A percentile compares a stretch with the other conserved stretches of the same genome.
Evolutionary conservation across 1,284 basidiomycete genomes (phyloP).

Genomic region (Coriolopsis trogii): DNA sequence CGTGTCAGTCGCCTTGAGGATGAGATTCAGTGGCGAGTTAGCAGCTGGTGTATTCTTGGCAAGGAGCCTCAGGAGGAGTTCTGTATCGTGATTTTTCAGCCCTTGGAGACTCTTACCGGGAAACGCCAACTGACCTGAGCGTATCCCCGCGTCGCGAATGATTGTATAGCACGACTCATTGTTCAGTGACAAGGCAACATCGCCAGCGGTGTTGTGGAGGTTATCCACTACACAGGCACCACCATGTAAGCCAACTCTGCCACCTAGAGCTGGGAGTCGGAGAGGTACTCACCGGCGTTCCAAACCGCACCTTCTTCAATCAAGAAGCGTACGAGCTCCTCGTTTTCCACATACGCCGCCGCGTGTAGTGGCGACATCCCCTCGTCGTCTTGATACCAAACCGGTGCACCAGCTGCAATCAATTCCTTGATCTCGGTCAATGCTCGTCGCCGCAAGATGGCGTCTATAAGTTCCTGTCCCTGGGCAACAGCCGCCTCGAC

Average conservation of each 20-base stretch:
- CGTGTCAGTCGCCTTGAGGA: conserved; percentile 59
- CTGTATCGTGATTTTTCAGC: too few relatives aligned
- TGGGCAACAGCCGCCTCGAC: conserved; percentile 49
- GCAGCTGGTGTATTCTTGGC: conserved; percentile 43
- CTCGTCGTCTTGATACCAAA: conserved; percentile 91
- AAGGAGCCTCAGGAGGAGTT: conserved; percentile 67
- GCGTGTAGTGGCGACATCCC: conserved; percentile 88
- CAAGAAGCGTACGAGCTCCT: conserved; percentile 64
- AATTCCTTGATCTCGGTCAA: conserved; percentile 52
- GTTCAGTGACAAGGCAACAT: conserved; percentile 87
- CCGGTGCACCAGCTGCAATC: conserved; percentile 76
- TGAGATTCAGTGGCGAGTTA: conserved; percentile 46
- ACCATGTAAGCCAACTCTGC: too few relatives aligned
- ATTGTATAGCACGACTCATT: conserved; percentile 71
- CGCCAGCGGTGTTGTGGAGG: conserved; percentile 81
- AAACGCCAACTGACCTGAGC: conserved; percentile 61
- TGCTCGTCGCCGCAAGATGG: conserved; percentile 57
- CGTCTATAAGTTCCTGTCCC: conserved; percentile 59
- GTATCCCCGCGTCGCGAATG: conserved; percentile 86
- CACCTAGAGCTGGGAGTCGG: too few relatives aligned
- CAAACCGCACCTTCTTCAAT: conserved; percentile 88
- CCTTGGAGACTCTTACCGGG: too few relatives aligned
- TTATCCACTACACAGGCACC: conserved; percentile 82
- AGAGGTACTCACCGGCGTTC: conserved; percentile 84
- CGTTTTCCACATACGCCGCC: conserved; percentile 77